A percentile compares a stretch with the other conserved stretches of the same genome.
Conservation (phyloP, 352 stramenopile species). For the Pilasporangium apinafurcum region DNA sequence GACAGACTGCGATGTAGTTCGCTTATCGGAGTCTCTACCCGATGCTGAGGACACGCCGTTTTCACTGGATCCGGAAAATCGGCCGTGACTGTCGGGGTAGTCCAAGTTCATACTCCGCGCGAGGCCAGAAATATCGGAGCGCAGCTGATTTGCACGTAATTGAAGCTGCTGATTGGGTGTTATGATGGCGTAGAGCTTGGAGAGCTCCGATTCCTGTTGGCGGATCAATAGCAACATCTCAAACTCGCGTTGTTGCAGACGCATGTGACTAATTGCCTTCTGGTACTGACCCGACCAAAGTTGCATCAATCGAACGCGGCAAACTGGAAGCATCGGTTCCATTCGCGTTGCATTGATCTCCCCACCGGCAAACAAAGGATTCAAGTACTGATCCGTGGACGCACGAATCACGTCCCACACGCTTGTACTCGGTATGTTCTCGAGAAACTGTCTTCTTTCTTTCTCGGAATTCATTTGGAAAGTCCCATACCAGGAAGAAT, state of each 20-base stretch:
- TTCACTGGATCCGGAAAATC: conserved; percentile 49
- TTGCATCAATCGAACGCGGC: conserved; percentile 81
- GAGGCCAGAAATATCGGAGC: conserved; percentile 65
- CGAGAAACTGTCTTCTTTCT: conserved; percentile 58
- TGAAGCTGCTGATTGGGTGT: conserved; percentile 57
- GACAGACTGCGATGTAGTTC: conserved; percentile 17
- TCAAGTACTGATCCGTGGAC: conserved; percentile 76
- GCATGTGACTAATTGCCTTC: conserved; percentile 85
- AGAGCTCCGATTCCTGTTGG: conserved; percentile 74
- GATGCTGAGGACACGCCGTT: conserved; percentile 21
- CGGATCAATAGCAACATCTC: conserved; percentile 81
- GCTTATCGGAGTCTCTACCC: conserved; percentile 22
- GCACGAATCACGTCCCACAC: conserved; percentile 82
- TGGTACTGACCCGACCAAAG: conserved; percentile 84
- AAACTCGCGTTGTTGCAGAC: conserved; percentile 79
- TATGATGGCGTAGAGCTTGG: conserved; percentile 50
- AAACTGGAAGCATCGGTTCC: conserved; percentile 77
- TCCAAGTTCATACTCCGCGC: conserved; percentile 72
- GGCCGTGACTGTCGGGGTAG: conserved; percentile 37
- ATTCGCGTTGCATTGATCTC: conserved; percentile 23
- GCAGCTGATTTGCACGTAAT: conserved; percentile 51
- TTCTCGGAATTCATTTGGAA: conserved; percentile 89
- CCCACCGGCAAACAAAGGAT: conserved; percentile 68
- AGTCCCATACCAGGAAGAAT: conserved; percentile 94
- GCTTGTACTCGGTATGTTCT: conserved; percentile 63